Percentiles rank a stretch among this genome's conserved stretches.
Evolutionary conservation across 192 early-diverging fungal genomes (phyloP).

Genomic region (Coemansia sp.): DNA sequence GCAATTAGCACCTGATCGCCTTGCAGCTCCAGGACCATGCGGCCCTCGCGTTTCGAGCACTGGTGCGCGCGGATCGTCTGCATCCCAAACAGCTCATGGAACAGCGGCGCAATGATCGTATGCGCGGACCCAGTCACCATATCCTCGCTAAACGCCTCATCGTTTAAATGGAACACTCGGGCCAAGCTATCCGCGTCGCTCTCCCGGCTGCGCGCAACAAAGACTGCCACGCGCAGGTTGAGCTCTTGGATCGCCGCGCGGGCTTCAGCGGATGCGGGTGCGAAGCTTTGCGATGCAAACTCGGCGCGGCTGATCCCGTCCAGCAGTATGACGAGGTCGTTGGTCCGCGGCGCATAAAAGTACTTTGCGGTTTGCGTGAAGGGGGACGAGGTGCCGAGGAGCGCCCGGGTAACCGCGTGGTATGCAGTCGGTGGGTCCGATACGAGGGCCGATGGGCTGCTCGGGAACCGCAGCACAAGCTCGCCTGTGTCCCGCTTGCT

Average conservation of each 20-base stretch:
- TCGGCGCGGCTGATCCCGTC: not conserved
- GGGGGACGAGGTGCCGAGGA: not conserved
- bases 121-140: slow-evolving; percentile 38
- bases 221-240: not conserved
- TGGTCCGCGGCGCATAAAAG: not conserved
- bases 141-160: slow-evolving; percentile 18
- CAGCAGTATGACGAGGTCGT: not conserved
- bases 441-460: not conserved
- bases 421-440: not conserved
- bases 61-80: slow-evolving; percentile 15
- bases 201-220: slow-evolving; percentile 1
- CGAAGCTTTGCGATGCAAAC: not conserved
- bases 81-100: slow-evolving; percentile 7
- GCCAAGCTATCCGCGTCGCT: slow-evolving; percentile 14
- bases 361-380: not conserved
- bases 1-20: slow-evolving; percentile 8
- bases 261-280: not conserved
- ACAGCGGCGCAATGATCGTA: slow-evolving; percentile 19
- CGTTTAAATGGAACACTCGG: slow-evolving; percentile 25
- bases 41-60: slow-evolving; percentile 23
- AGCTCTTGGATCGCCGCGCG: not conserved
- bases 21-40: slow-evolving; percentile 3
- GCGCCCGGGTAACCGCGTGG: not conserved
- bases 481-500: not conserved
- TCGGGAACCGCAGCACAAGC: not conserved